Percentiles rank a stretch among this genome's conserved stretches.
These are phyloP conservation scores for Tylopilus balloui DNA, from an alignment of 768 basidiomycete species.

Conservation along the genomic window DNA sequence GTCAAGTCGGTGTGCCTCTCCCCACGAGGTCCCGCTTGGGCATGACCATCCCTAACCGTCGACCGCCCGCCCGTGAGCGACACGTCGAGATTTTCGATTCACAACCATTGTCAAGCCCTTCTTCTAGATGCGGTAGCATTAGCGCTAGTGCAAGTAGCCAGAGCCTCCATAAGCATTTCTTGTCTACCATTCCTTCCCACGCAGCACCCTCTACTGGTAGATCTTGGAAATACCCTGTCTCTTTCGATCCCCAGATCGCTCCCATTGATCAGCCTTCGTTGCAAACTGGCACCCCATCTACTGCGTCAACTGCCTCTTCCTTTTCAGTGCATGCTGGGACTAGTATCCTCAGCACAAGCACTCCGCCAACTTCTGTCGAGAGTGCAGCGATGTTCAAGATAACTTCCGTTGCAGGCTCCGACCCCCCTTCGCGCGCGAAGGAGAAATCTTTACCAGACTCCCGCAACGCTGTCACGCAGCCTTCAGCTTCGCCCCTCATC, in stretches of 20 bases:
- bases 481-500: conserved; percentile 23
- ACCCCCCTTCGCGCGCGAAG: background rate
- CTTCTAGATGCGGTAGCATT: conserved; percentile 29
- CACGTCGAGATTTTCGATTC: conserved; percentile 83
- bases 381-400: conserved; percentile 31
- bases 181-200: conserved; percentile 7
- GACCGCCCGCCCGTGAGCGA: conserved; percentile 43
- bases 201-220: conserved; percentile 25
- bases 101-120: conserved; percentile 65
- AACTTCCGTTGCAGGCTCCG: conserved; percentile 23
- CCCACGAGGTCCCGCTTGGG: conserved; percentile 60
- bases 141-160: conserved; percentile 27
- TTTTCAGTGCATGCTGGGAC: conserved; percentile 36
- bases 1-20: conserved; percentile 75
- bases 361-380: conserved; percentile 50
- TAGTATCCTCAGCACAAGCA: conserved; percentile 49
- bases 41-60: conserved; percentile 55
- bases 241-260: background rate
- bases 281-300: conserved; percentile 36
- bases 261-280: conserved; percentile 10
- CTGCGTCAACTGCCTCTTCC: conserved; percentile 40
- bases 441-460: background rate
- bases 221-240: conserved; percentile 7
- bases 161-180: conserved; percentile 17
- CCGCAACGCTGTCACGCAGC: conserved; percentile 1